These are phyloP conservation scores for Stromatinia cepivora DNA, from an alignment of 2,329 filamentous ascomycete genomes.

Conservation along the genomic window DNA sequence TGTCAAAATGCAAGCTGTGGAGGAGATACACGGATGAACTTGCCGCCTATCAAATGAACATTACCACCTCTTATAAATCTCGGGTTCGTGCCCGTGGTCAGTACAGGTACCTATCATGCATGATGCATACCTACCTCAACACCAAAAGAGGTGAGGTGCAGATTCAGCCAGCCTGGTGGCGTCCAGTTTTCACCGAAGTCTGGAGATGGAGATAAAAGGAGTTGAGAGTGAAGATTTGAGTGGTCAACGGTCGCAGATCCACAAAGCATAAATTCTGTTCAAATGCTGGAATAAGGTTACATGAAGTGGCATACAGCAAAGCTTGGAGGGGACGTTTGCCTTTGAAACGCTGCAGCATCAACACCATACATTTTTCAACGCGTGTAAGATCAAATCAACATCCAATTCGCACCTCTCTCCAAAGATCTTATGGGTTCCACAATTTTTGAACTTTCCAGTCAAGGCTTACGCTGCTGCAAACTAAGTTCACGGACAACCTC, in stretches of 20 bases:
- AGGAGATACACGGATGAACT: conserved; percentile 9
- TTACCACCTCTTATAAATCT: neutral
- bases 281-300: neutral
- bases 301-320: neutral
- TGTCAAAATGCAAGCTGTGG: conserved; percentile 4
- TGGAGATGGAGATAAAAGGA: conserved; percentile 7
- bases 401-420: conserved; percentile 1
- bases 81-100: conserved; percentile 4
- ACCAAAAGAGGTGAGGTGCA: conserved; percentile 17
- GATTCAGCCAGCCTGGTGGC: conserved; percentile 17
- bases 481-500: conserved; percentile 1
- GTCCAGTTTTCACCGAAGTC: conserved; percentile 6
- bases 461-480: conserved; percentile 1
- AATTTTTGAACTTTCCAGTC: neutral
- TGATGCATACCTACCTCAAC: conserved; percentile 7
- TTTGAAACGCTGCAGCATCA: conserved; percentile 15
- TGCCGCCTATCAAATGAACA: conserved; percentile 5
- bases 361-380: conserved; percentile 11
- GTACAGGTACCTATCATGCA: conserved; percentile 13
- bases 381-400: conserved; percentile 15
- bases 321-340: conserved; percentile 12
- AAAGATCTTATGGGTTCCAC: neutral
- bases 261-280: neutral
- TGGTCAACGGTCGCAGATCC: conserved; percentile 14
- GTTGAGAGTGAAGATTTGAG: neutral